Evolutionary conservation across 768 basidiomycete species (phyloP), one percentile per base, ranked within the genome.

Genomic region (Crucibulum laeve): DNA sequence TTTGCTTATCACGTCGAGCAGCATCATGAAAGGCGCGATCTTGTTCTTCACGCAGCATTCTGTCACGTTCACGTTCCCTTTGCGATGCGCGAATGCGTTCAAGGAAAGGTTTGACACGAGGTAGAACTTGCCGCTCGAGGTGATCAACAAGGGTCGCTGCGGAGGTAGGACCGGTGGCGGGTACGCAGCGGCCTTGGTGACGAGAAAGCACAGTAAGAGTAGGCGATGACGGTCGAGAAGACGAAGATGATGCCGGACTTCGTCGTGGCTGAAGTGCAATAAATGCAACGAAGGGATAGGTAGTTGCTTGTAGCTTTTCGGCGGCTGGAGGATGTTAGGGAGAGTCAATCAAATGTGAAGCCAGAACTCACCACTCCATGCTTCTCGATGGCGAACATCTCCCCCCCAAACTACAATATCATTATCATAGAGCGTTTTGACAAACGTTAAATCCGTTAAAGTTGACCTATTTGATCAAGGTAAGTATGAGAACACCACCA

Each of bases 271-370:
- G 90, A 38, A 96, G 78, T 1, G 93, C 84, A 38, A 96, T 61
- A 62, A 97, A 99, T 1, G 90, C 89, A 38, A 99, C 73, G 48
- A 94, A 94, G 0, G 95, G 96, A 55, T 87, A 96, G 0, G 93
- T 91, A 1, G 93, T 92, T 2, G 85, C 84, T 56, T 89, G 82
- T 1, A 97, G 68, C 58, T 87, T 89, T 55, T 85, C 78, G 10
- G 81, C 69, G 30, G 70, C 71, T 72, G 35, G 40, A 30, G 41
- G 10, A 11, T 15, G 30, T 22, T 26, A 17, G 25, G 14, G 25
- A 24, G 37, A 17, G 33, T 25, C 11, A 36, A 7, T 24, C 25
- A 22, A 45, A 37, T 6, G 22, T 68, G 17, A n/a, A 17, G 32
- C 22, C 22, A 15, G 25, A n/a, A 50, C 65, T 40, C 40, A 72